Evolutionary conservation across 768 basidiomycete species (phyloP).

Genomic region (Suillus ampliporus): DNA sequence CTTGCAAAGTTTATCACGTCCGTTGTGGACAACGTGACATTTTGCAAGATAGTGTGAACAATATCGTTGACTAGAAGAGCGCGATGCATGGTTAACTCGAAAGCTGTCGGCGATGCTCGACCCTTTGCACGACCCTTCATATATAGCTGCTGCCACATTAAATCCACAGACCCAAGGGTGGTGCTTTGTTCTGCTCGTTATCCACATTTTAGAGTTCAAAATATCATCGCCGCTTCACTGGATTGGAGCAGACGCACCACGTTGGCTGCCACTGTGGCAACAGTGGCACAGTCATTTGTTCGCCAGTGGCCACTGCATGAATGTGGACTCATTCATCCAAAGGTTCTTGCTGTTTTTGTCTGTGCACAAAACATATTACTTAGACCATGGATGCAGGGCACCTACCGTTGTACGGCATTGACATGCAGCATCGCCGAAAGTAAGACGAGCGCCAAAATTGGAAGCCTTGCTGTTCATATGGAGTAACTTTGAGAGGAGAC

Average conservation of each 20-base stretch:
- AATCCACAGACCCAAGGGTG: not conserved
- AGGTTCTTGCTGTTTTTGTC: too few relatives aligned
- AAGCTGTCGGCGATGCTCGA: not conserved
- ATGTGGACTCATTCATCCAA: too few relatives aligned
- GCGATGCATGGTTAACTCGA: not conserved
- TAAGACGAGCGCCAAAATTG: not conserved
- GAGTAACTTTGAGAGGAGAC: not conserved
- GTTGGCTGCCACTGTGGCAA: too few relatives aligned
- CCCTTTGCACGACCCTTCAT: not conserved
- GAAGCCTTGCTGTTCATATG: not conserved
- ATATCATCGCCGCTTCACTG: too few relatives aligned
- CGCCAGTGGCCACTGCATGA: too few relatives aligned
- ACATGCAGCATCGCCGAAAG: too few relatives aligned
- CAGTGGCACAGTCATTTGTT: too few relatives aligned
- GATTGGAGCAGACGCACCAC: too few relatives aligned
- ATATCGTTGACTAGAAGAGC: not conserved
- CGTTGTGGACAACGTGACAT: not conserved
- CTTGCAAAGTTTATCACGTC: not conserved
- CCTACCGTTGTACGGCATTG: too few relatives aligned
- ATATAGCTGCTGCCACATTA: not conserved
- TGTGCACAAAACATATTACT: too few relatives aligned
- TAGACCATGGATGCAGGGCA: too few relatives aligned
- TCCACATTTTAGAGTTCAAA: not conserved
- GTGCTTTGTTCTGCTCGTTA: not conserved
- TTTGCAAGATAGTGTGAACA: not conserved